Percentiles rank a stretch among this genome's conserved stretches.
phyloP scores from a whole-genome alignment of 345 rosid species.

The Lepidium sativum region DNA sequence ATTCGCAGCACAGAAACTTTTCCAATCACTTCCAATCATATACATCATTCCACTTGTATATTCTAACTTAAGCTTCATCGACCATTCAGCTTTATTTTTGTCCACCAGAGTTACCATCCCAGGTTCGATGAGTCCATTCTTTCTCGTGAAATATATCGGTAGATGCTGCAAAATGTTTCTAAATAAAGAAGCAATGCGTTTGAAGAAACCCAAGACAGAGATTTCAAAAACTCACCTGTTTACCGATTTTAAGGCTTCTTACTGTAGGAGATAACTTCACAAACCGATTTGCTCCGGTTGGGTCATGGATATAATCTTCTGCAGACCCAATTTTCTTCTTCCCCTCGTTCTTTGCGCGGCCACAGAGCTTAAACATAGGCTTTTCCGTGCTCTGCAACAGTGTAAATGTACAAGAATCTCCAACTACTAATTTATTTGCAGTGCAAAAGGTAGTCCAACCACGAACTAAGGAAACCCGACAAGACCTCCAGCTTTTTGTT shows the following conservation, averaged over 20 bases:
- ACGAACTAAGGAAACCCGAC: background rate
- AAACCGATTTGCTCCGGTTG: background rate
- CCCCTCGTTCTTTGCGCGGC: background rate
- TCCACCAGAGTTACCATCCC: slow-evolving; percentile 1
- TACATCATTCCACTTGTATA: background rate
- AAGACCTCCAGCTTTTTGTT: background rate
- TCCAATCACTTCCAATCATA: background rate
- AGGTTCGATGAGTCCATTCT: background rate
- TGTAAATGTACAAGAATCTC: background rate
- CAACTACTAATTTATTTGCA: background rate
- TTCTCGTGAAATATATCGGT: background rate
- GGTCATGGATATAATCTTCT: too few relatives aligned
- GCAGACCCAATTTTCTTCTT: background rate
- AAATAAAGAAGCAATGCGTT: background rate
- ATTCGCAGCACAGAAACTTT: background rate
- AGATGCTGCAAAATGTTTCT: slow-evolving; percentile 4
- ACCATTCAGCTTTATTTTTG: slow-evolving; percentile 6
- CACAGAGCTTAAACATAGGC: slow-evolving; percentile 1
- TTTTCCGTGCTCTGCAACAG: background rate
- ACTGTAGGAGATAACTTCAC: slow-evolving; percentile 5
- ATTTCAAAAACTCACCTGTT: background rate
- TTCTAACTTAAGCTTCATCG: background rate
- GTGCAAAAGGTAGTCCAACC: slow-evolving; percentile 16
- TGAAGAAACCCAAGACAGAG: background rate
- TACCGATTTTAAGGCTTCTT: background rate